Evolutionary conservation across 2,329 filamentous ascomycete genomes (phyloP).

Genomic region (Pseudocercospora fuligena): DNA sequence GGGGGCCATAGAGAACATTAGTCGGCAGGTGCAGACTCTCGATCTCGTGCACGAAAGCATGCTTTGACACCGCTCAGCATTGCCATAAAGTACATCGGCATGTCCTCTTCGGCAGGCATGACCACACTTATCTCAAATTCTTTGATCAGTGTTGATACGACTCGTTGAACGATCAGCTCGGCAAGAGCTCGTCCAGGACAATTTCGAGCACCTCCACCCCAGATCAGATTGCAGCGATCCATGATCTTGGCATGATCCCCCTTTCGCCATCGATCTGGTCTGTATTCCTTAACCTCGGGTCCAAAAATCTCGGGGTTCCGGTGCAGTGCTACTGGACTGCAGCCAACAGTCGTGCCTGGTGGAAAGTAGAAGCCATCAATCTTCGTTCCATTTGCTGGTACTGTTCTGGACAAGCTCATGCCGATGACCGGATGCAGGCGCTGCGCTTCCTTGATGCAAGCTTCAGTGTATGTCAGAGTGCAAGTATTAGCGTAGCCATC

Average conservation of each 20-base stretch:
- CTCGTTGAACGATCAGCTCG: constrained; percentile 37
- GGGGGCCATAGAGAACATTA: background rate
- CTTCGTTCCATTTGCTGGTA: constrained; percentile 43
- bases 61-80: constrained; percentile 23
- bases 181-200: constrained; percentile 31
- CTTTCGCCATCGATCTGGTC: constrained; percentile 44
- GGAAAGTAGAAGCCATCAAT: constrained; percentile 44
- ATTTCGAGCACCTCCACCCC: constrained; percentile 31
- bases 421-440: constrained; percentile 52
- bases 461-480: constrained; percentile 47
- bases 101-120: constrained; percentile 20
- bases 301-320: constrained; percentile 40
- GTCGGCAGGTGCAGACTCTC: background rate
- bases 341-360: constrained; percentile 37
- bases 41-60: background rate
- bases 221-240: constrained; percentile 28
- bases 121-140: constrained; percentile 22
- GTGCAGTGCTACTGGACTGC: constrained; percentile 43
- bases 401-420: constrained; percentile 45
- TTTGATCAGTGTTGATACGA: constrained; percentile 18
- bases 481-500: constrained; percentile 34
- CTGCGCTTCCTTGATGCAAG: constrained; percentile 51
- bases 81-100: constrained; percentile 25
- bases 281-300: constrained; percentile 40
- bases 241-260: constrained; percentile 21